A percentile compares a stretch with the other conserved stretches of the same genome.
Conservation (phyloP, 345 rosid genomes). For the Triadica sebifera region DNA sequence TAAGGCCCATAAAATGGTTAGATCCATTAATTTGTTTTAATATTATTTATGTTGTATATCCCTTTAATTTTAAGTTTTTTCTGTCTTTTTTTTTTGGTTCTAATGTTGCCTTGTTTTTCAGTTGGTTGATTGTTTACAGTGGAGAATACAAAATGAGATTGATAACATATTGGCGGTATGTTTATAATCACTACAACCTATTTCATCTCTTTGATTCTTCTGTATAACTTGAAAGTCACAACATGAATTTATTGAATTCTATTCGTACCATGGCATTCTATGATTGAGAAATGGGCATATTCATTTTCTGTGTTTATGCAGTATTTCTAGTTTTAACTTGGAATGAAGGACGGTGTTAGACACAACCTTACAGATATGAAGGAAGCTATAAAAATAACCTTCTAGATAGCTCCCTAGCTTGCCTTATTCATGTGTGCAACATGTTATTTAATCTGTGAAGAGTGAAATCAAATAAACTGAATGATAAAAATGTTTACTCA, state of each 20-base stretch:
- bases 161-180: constrained; percentile 31
- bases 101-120: constrained; percentile 5
- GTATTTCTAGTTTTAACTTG: neutral
- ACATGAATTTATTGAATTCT: neutral
- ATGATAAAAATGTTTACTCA: neutral
- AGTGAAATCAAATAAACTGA: neutral
- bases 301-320: neutral
- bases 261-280: neutral
- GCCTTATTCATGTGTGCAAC: neutral
- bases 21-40: constrained; percentile 7
- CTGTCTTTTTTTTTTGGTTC: neutral
- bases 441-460: neutral
- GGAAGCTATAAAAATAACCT: neutral
- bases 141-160: constrained; percentile 32
- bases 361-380: neutral
- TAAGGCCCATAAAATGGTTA: constrained; percentile 36
- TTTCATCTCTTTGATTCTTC: neutral
- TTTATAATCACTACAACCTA: neutral
- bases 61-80: neutral
- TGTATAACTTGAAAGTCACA: neutral
- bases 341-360: neutral
- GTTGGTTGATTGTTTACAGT: constrained; percentile 32
- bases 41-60: neutral
- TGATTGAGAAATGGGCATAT: neutral
- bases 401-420: neutral